Base-by-base conservation (phyloP, 1,139 yeast species). In the Blastobotrys proliferans region DNA sequence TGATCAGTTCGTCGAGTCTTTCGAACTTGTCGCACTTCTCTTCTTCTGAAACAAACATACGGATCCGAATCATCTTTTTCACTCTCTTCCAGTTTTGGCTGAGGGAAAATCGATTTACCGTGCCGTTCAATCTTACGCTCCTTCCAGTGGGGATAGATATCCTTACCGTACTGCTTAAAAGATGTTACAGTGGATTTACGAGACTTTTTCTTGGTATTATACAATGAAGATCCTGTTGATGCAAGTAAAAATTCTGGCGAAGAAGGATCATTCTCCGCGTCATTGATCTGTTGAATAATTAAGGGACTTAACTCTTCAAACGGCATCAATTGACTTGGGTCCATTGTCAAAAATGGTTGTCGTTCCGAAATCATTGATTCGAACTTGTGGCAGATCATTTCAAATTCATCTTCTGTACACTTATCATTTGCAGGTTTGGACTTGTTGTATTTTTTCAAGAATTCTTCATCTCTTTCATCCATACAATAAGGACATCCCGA, bases 51-150 rank as follows among this genome's bases (percentile, higher is more conserved):
- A 68, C 97, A 87, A 35, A 88, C 83, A 63, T 94, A 92, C 1
- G 99, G 97, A 63, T 92, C 97, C 48, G 77, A 79, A 58, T 92
- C 98, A 57, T 90, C 97, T 56, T 85, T 85, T 52, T 88, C 95
- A 45, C 77, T 79, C 55, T 86, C 94, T 65, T 90, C 97, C 60
- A 85, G 88, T 61, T 82, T 84, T 38, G 94, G 69, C 8, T 72
- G 64, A 1, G 97, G 95, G 54, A 78, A 76, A 31, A 94, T 76
- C 9, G 83, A 64, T 54, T 76, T 76, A 24, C 97, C 97, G 25
- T 72, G 68, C 46, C 88, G 72, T 40, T 68, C 77, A 19, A 88
- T 72, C 60, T 90, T 83, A 46, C 98, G 73, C 13, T 58, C 55
- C 51, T 76, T 81, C 95, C 95, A 92, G 63, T 90, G 94, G 6